These are phyloP conservation scores for Scheffersomyces lignosus DNA, from an alignment of 805 yeast genomes.

Conservation along the genomic window DNA sequence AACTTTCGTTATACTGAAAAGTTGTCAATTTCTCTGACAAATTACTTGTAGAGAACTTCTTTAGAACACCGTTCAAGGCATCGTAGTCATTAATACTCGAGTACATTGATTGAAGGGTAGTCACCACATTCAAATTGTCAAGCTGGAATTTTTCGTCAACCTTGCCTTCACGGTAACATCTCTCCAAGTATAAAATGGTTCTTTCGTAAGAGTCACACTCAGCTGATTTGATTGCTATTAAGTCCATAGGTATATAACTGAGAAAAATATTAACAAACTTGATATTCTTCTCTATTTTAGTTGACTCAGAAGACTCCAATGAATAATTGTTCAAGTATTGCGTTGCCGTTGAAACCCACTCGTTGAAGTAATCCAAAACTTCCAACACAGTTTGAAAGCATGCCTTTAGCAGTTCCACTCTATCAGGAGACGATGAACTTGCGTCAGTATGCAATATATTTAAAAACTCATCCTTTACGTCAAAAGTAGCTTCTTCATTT, in stretches of 20 bases:
- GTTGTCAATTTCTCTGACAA: conserved; percentile 76
- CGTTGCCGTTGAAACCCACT: conserved; percentile 59
- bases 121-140: conserved; percentile 39
- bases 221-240: conserved; percentile 75
- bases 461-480: conserved; percentile 59
- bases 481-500: conserved; percentile 35
- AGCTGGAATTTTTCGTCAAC: conserved; percentile 22
- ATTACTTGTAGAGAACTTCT: conserved; percentile 66
- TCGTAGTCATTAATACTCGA: conserved; percentile 88
- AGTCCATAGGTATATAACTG: conserved; percentile 57
- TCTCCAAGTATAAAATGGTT: conserved; percentile 82
- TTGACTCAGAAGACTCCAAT: conserved; percentile 16
- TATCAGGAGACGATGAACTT: conserved; percentile 46
- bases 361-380: conserved; percentile 78
- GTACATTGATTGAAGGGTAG: conserved; percentile 73
- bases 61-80: conserved; percentile 81
- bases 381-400: conserved; percentile 76
- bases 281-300: conserved; percentile 26
- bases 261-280: conserved; percentile 48
- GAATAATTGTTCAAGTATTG: conserved; percentile 27
- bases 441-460: conserved; percentile 51
- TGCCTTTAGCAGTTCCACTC: conserved; percentile 56
- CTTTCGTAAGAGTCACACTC: conserved; percentile 86
- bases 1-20: conserved; percentile 80
- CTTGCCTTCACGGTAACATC: conserved; percentile 52